These are phyloP conservation scores for Ramicandelaber brevisporus DNA, from an alignment of 192 early-diverging fungal species.

Conservation along the genomic window DNA sequence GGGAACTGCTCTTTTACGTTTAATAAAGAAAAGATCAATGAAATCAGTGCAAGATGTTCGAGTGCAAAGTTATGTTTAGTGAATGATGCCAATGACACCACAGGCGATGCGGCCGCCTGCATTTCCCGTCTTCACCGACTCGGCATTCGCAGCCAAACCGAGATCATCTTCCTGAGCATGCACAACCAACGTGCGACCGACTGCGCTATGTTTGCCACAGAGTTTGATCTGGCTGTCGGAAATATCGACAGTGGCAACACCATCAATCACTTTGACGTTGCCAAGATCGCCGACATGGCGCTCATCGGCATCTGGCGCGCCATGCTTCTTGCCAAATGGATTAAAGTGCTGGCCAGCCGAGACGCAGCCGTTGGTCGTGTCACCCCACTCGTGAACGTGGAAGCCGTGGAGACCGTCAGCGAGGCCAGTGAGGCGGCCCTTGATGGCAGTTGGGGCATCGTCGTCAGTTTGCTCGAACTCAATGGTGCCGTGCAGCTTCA, in stretches of 20 bases:
- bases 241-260: conserved; percentile 22
- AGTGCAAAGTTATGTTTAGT: no score
- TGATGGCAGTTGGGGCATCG: conserved; percentile 22
- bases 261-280: conserved; percentile 38
- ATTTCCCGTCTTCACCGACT: conserved; percentile 62
- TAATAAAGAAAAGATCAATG: no score
- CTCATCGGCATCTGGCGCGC: conserved; percentile 31
- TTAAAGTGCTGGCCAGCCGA: conserved; percentile 75
- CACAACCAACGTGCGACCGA: conserved; percentile 65
- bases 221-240: conserved; percentile 40
- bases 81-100: conserved; percentile 66
- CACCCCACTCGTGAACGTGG: conserved; percentile 63
- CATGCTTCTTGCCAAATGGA: conserved; percentile 49
- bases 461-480: conserved; percentile 39
- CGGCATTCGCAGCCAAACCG: conserved; percentile 40
- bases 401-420: conserved; percentile 54
- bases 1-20: no score
- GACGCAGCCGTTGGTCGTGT: conserved; percentile 51
- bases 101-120: conserved; percentile 67
- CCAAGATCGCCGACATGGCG: conserved; percentile 85
- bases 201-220: conserved; percentile 42
- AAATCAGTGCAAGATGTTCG: no score
- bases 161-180: conserved; percentile 72
- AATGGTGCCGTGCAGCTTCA: conserved; percentile 37
- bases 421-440: conserved; percentile 30